Evolutionary conservation across 805 yeast genomes (phyloP).

Genomic region (Saitoella complicata): DNA sequence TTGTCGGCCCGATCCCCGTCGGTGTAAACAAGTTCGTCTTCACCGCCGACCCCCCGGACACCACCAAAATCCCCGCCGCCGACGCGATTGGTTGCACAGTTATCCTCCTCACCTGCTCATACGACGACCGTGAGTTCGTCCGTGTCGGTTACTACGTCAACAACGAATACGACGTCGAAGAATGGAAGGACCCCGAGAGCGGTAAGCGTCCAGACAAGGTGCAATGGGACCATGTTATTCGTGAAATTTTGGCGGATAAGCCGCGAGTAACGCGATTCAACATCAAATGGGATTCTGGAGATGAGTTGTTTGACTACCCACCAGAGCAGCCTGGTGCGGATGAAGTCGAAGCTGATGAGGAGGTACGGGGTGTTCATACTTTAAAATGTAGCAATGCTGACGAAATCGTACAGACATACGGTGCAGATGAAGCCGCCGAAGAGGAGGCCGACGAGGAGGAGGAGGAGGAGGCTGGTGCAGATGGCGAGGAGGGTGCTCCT

Average conservation of each 20-base stretch:
- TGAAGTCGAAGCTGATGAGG: conserved; percentile 20
- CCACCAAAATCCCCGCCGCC: conserved; percentile 88
- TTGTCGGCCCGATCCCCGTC: conserved; percentile 98
- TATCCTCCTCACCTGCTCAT: conserved; percentile 78
- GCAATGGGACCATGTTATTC: conserved; percentile 36
- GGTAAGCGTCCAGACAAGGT: conserved; percentile 12
- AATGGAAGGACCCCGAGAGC: conserved; percentile 44
- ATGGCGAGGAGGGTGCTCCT: conserved; percentile 1
- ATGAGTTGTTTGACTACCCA: conserved; percentile 24
- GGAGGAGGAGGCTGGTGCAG: conserved; percentile 8
- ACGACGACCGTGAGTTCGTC: conserved; percentile 86
- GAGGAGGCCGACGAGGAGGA: conserved; percentile 11
- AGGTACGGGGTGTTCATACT: neutral
- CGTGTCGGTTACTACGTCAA: conserved; percentile 96
- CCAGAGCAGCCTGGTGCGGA: conserved; percentile 55
- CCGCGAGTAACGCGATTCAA: conserved; percentile 95
- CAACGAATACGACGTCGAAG: conserved; percentile 90
- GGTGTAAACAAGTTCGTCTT: conserved; percentile 88
- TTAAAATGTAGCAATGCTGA: conserved; percentile 3
- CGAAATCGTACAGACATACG: conserved; percentile 14
- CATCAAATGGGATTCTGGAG: conserved; percentile 55
- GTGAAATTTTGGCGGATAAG: conserved; percentile 90
- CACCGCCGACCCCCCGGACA: conserved; percentile 92
- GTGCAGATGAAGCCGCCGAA: conserved; percentile 9
- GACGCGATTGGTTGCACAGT: conserved; percentile 93